Evolutionary conservation across 495 filamentous ascomycete genomes (phyloP), one percentile per base, ranked within the genome.

Genomic region (Aspergillus taichungensis): DNA sequence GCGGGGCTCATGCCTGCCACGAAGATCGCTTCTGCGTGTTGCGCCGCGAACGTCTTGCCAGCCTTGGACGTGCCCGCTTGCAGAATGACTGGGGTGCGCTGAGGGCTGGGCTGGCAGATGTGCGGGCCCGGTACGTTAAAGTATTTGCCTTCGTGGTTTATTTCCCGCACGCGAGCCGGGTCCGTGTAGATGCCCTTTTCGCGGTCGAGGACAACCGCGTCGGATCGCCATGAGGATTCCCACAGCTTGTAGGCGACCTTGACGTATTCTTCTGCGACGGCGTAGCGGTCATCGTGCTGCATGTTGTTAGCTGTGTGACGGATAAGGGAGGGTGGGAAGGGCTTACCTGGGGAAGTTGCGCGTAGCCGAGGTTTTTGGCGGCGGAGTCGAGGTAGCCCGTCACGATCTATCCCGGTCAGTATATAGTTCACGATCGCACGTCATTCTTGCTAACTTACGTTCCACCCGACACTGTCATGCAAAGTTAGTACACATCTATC

Each of bases 351-450:
- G 63, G 65, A 52, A 83, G 80, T 37, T 79, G 65, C 5, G 65
- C 59, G 37, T 63, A 61, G 27, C 77, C 77, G 24, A 84, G 43
- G 59, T 84, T 84, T 13, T 72, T 68, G 0, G 82, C 82, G 0
- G 81, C 80, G 8, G 76, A 80, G 57, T 84, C 79, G 5, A 84
- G 68, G 56, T 84, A 84, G 42, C 78, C 75, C 0, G 80, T 84
- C 1, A 86, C 82, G 41, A 85, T 74, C 65, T 72, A 29, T 52
- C 33, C 51, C 11, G 29, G 43, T 36, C 37, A 30, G 27, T 30
- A 2, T 30, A 2, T 31, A 27, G 24, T 3, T 41, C 11, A 28
- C 30, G 14, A 33, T 10, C 12, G 29, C 24, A 11, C 8, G 0
- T 5, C 12, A 5, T 6, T 1, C 6, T 24, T 37, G 8, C 8